phyloP scores from a whole-genome alignment of 164 flowering plant species.

The Tinospora cordifolia region DNA sequence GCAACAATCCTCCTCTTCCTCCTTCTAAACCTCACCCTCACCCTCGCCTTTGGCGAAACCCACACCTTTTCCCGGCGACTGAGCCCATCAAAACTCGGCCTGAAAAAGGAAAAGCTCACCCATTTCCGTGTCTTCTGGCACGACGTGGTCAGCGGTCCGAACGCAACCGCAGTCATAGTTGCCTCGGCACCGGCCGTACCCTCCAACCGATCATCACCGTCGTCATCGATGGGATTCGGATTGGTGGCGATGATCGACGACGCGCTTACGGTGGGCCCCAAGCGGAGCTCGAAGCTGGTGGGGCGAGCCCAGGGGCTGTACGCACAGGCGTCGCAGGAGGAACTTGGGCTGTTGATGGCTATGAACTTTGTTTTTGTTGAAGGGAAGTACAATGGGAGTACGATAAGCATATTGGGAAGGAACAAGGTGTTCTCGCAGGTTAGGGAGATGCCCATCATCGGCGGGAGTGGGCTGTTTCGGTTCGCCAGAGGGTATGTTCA shows the following conservation, averaged over 20 bases:
- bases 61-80: neutral
- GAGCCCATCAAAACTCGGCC: neutral
- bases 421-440: constrained; percentile 8
- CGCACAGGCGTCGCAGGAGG: constrained; percentile 5
- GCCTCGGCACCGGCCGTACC: neutral
- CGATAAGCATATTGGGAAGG: constrained; percentile 8
- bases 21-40: neutral
- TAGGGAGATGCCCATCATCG: constrained; percentile 13
- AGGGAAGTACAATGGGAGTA: constrained; percentile 14
- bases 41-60: neutral
- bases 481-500: constrained; percentile 12
- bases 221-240: constrained; percentile 2
- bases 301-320: constrained; percentile 14
- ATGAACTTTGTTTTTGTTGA: constrained; percentile 8
- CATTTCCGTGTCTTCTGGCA: constrained; percentile 13
- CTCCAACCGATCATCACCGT: neutral
- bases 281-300: constrained; percentile 4
- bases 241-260: constrained; percentile 10
- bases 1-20: neutral
- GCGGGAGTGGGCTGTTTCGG: constrained; percentile 9
- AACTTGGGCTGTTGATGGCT: neutral
- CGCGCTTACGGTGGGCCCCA: constrained; percentile 2
- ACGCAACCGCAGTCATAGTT: constrained; percentile 4
- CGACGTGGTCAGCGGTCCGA: constrained; percentile 5
- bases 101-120: constrained; percentile 4